phyloP scores from a whole-genome alignment of 2,329 filamentous ascomycete species.

The Hypoxylon sp. region DNA sequence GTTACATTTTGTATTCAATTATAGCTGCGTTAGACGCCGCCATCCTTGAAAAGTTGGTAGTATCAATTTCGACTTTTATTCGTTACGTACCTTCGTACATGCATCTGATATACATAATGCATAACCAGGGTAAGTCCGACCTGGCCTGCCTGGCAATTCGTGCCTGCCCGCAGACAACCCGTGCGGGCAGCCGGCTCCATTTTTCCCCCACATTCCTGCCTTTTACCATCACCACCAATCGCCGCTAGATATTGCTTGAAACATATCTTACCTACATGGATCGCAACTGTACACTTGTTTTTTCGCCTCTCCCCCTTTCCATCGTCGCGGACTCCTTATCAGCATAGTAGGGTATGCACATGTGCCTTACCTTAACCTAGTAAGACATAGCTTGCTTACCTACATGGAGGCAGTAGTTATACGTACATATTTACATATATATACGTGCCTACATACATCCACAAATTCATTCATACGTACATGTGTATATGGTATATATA shows the following conservation, averaged over 20 bases:
- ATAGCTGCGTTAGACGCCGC: constrained; percentile 24
- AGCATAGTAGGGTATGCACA: constrained; percentile 12
- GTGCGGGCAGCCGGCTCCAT: constrained; percentile 21
- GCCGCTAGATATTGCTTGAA: constrained; percentile 9
- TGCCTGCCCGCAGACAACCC: constrained; percentile 5
- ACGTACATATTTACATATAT: constrained; percentile 1
- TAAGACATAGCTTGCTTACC: constrained; percentile 23
- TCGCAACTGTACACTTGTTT: not conserved
- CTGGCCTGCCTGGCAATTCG: too few relatives aligned
- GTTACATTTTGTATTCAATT: constrained; percentile 24
- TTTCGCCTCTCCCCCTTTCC: not conserved
- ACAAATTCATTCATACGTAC: constrained; percentile 2
- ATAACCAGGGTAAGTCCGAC: not conserved
- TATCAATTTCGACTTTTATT: too few relatives aligned
- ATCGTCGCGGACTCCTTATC: not conserved
- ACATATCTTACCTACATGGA: constrained; percentile 26
- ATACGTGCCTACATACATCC: constrained; percentile 14
- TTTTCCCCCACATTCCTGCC: constrained; percentile 30
- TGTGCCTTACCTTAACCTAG: constrained; percentile 28
- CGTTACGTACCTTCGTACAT: too few relatives aligned
- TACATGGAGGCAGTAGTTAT: not conserved
- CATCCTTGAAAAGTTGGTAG: constrained; percentile 13
- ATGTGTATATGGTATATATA: constrained; percentile 15
- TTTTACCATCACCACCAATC: constrained; percentile 15
- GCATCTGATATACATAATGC: too few relatives aligned